Conservation (phyloP, 163 green algal genomes). For the Chlorella variabilis region DNA sequence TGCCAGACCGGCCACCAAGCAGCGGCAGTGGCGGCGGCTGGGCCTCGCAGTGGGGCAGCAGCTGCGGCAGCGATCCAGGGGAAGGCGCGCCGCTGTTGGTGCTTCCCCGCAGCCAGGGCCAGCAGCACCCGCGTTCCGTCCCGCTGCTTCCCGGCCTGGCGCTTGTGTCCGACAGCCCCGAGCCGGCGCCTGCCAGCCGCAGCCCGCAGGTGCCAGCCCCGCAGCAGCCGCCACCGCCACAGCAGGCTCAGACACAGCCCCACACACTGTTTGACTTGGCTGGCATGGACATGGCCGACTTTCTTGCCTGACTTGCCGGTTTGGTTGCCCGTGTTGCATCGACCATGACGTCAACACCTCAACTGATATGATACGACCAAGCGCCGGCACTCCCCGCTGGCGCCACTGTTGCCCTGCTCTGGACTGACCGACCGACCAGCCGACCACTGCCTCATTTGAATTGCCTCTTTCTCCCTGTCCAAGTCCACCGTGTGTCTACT, state of each 20-base stretch:
- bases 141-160: constrained; percentile 13
- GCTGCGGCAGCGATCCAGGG: not conserved
- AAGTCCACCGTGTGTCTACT: no score
- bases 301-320: no score
- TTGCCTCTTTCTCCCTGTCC: no score
- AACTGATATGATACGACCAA: no score
- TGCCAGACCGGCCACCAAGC: not conserved
- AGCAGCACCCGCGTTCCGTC: not conserved
- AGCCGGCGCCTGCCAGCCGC: not conserved
- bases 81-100: not conserved
- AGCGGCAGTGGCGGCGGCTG: not conserved
- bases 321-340: not conserved
- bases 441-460: no score
- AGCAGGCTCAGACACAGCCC: no score
- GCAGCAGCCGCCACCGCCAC: not conserved
- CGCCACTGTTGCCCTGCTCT: not conserved
- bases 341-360: no score
- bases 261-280: constrained; percentile 31
- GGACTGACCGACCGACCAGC: not conserved
- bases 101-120: not conserved
- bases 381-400: no score
- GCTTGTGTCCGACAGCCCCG: not conserved
- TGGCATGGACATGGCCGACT: not conserved
- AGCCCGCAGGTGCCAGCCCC: not conserved
- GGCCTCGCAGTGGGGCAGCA: not conserved